Base-by-base conservation (phyloP, 352 stramenopile species). In the Phytophthora cajani region DNA sequence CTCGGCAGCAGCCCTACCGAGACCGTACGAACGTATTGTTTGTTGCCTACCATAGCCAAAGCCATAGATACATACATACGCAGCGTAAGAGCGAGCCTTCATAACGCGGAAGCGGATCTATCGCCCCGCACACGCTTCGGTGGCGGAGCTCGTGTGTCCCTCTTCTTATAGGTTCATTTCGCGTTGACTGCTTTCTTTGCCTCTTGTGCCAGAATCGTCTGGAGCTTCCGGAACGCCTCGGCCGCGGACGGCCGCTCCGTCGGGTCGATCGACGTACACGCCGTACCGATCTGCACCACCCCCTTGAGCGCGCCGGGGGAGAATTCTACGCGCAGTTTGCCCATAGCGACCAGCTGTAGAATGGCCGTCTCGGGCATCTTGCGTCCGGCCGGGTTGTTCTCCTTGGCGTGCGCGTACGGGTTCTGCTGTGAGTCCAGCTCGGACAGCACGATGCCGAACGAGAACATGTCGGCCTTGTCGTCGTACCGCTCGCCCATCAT, bases 401-500 rank as follows among this genome's bases (percentile, higher is more conserved):
- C 72, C 52, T 82, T 81, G 1, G 65, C 71, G 30, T 82, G 58
- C 1, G 77, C 59, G 56, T 80, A 85, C 30, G 75, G 78, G 14
- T 65, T 69, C 58, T 74, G 56, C 19, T 83, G 72, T 11, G 75
- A 78, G 52, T 85, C 78, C n/a, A 85, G 77, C 57, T 85, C 78
- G 4, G 75, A 75, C 12, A 85, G 61, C 64, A 85, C 71, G 6
- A 82, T 69, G n/a, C 75, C 78, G 51, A 85, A 85, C 19, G 78
- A 85, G 51, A 81, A 85, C 44, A 85, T 79, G 51, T 85, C 78
- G 7, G 78, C 75, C 54, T 82, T 85, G 25, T 82, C 78, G 54
- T 82, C 69, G 27, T 85, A 85, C 36, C 63, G 53, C 62, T 80
- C 71, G 11, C 77, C 75, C 74, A 82, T 80, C 71, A 81, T 81